Base-by-base conservation (phyloP, 306 rosid species). In the Malus fusca region DNA sequence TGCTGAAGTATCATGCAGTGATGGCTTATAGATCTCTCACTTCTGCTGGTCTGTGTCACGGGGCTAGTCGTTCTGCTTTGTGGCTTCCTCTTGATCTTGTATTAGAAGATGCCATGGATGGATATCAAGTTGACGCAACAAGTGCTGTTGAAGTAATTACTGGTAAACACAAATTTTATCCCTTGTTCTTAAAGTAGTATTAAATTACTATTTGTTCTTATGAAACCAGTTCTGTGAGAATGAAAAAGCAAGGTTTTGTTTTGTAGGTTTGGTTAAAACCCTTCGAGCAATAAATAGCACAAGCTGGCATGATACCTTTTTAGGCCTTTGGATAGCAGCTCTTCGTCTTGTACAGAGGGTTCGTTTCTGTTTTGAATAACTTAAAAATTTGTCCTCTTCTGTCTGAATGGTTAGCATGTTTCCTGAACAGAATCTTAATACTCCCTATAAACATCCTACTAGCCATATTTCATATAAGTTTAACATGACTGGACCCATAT, bases 301-400 rank as follows among this genome's bases (percentile, higher is more conserved):
- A 61, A 83, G 96, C 79, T 95, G 99, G 99, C 93, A 90, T 84
- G 97, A 92, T 73, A 90, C 99, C 4, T 90, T 95, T 82, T 78
- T 92, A 81, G 97, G 93, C 69, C 97, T 95, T 79, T 95, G 99
- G 99, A 83, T 95, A 75, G 89, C 97, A 70, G 89, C 92, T 79
- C 99, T 95, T 81, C 93, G 97, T 75, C 91, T 92, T 72, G 88
- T 90, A 85, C 99, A 92, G 77, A 88, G 97, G 97, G 99, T 95
- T 25, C 82, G 90, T 85, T 71, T 76, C 75, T 68, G 68, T 74
- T 66, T 61, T 82, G 74, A 48, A 30, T 55, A 59, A 12, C 79
- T 48, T 75, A 17, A 35, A 44, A 28, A 28, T 23, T 6, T 61
- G 2, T 60, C n/a, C 14, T 66, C 72, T 51, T n/a, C 65, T 66